Evolutionary conservation across 2,329 filamentous ascomycete species (phyloP), one percentile per base, ranked within the genome.

Genomic region (Curvularia eragrostidis): DNA sequence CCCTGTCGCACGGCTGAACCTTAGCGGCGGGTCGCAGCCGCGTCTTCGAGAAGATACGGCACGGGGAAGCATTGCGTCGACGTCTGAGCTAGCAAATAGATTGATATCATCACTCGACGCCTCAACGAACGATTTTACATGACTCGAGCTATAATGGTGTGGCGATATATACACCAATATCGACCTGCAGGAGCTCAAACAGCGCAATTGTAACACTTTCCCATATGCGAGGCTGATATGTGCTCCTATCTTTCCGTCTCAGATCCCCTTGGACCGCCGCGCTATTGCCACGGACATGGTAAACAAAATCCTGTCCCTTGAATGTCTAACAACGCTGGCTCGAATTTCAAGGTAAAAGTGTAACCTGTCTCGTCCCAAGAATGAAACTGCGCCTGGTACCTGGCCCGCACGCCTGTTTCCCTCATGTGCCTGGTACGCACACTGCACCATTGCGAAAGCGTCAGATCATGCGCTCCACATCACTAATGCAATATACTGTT

Each of bases 1-100:
- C 51, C 55, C 51, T 48, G 43, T 21, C 38, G 50, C 39, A 54
- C 55, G 55, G 51, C 55, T 50, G 55, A 49, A 50, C 51, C 55
- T 50, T 23, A 19, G 24, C 44, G 39, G 24, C 32, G 46, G 55
- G 55, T 58, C 39, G 24, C 38, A 58, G 12, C 42, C 42, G 39
- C 44, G 38, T 48, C 32, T 58, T 50, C 44, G 39, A 54, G 44
- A 49, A 54, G 39, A 39, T 44, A 46, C 51, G 18, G 39, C 39
- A 39, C 46, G 36, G 43, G 28, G 43, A 48, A 53, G 54, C 28
- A 54, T 52, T 26, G 32, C 43, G 26, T 15, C 21, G 19, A 24
- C 26, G 50, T 43, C 15, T 48, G 43, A 32, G 32, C 41, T 39
- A 43, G 26, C 23, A 21, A 42, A 53, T 48, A 28, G 50, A 21